phyloP scores from a whole-genome alignment of 2,329 filamentous ascomycete species.

The Calonectria pseudoturangicola region DNA sequence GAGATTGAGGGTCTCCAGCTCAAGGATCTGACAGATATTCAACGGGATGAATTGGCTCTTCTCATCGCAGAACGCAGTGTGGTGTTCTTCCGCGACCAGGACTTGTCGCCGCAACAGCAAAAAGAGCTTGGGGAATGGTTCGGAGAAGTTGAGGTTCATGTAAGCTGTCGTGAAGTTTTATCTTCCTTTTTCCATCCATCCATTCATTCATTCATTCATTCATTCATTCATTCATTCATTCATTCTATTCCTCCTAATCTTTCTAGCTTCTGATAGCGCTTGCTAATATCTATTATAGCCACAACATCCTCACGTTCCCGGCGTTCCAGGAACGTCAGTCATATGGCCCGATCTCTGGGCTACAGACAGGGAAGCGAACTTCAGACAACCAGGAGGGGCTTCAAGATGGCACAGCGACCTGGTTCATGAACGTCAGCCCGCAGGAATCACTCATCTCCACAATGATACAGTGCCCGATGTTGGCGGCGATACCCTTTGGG shows the following conservation, averaged over 20 bases:
- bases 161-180: slow-evolving; percentile 59
- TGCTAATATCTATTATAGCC: slow-evolving; percentile 66
- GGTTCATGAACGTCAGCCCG: slow-evolving; percentile 82
- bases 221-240: background rate
- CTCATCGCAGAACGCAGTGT: slow-evolving; percentile 79
- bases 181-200: background rate
- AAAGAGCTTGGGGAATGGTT: slow-evolving; percentile 77
- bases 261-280: too few relatives aligned
- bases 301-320: slow-evolving; percentile 82
- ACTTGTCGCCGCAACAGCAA: slow-evolving; percentile 77
- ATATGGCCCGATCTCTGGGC: slow-evolving; percentile 83
- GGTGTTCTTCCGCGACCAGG: slow-evolving; percentile 80
- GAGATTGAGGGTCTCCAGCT: slow-evolving; percentile 79
- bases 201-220: background rate
- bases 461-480: slow-evolving; percentile 79
- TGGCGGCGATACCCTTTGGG: slow-evolving; percentile 84
- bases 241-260: background rate
- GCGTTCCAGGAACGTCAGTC: slow-evolving; percentile 77
- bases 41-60: slow-evolving; percentile 77
- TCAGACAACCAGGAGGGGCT: slow-evolving; percentile 80
- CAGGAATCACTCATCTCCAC: slow-evolving; percentile 81
- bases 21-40: slow-evolving; percentile 75
- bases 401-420: slow-evolving; percentile 83
- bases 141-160: slow-evolving; percentile 81
- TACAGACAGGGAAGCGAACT: slow-evolving; percentile 75